phyloP scores from a whole-genome alignment of 2,329 filamentous ascomycete species.

The Sporothrix pallida region DNA sequence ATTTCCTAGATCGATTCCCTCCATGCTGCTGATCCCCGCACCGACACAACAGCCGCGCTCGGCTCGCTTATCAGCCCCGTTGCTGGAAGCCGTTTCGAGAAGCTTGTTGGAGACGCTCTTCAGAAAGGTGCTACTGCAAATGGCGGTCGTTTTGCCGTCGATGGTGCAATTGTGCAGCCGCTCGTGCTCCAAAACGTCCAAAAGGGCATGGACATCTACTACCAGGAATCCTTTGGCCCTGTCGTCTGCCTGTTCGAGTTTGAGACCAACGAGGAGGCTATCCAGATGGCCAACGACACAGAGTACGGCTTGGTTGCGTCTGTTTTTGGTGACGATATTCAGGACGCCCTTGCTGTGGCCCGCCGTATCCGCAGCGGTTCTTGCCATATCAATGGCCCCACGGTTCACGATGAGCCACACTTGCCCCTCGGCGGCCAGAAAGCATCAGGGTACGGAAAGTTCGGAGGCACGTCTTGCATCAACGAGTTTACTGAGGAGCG shows the following conservation, averaged over 20 bases:
- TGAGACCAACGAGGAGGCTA: neutral
- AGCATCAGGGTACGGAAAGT: constrained; percentile 11
- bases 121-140: neutral
- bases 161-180: constrained; percentile 69
- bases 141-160: constrained; percentile 72
- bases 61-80: neutral
- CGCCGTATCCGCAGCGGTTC: constrained; percentile 2
- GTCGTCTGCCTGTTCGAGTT: constrained; percentile 71
- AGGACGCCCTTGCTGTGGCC: neutral
- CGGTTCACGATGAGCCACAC: constrained; percentile 1
- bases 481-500: constrained; percentile 26
- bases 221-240: constrained; percentile 82
- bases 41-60: neutral
- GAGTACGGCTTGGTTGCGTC: constrained; percentile 3
- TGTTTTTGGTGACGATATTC: constrained; percentile 1
- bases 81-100: constrained; percentile 4
- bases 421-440: neutral
- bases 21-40: constrained; percentile 1
- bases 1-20: neutral
- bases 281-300: neutral
- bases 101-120: neutral
- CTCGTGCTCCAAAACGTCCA: constrained; percentile 69
- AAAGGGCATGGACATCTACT: constrained; percentile 65
- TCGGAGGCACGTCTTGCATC: constrained; percentile 14
- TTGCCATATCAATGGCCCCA: neutral